Base-by-base conservation (phyloP, 345 rosid species). In the Corchorus capsularis region DNA sequence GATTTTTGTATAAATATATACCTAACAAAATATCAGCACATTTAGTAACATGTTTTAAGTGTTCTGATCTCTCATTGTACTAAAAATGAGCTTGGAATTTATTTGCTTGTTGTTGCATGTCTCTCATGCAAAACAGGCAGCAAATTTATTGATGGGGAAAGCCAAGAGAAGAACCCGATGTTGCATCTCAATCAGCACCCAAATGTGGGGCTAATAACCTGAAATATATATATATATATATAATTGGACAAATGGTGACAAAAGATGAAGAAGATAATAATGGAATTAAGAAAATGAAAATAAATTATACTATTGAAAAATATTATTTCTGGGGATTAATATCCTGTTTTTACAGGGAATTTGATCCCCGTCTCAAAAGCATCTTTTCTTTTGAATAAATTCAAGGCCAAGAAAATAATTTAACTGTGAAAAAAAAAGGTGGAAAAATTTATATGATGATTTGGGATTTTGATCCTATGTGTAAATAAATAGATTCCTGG, bases 271-370 rank as follows among this genome's bases (percentile, higher is more conserved):
- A 27, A 27, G 27, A 27, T 27, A 27, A 27, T 27, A 27, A 27
- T 27, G 27, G 27, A 27, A 27, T 27, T 27, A 27, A 27, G 27
- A 27, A 27, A 27, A 27, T 27, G 72, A 46, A 64, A 79, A 81
- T 79, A 79, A 86, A 75, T 77, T 73, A 81, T 73, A 81, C 77
- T 77, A 81, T 64, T 20, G 43, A n/a, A 53, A 75, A 43, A 78
- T 47, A 39, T 77, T 55, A 66, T 77, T 77, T 41, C 59, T 47
- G 61, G 27, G n/a, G 34, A 15, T 35, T 50, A 75, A 39, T 75
- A 71, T 43, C 65, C 50, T 41, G 54, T 37, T 74, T 71, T 76
- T 71, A 50, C 66, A 61, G 79, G 78, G 76, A 77, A 74, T 19
- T 72, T 71, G 79, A 74, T 56, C 65, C 62, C 77, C 22, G 77